These are phyloP conservation scores for Colletotrichum noveboracense DNA, from an alignment of 2,329 filamentous ascomycete genomes.

Conservation along the genomic window DNA sequence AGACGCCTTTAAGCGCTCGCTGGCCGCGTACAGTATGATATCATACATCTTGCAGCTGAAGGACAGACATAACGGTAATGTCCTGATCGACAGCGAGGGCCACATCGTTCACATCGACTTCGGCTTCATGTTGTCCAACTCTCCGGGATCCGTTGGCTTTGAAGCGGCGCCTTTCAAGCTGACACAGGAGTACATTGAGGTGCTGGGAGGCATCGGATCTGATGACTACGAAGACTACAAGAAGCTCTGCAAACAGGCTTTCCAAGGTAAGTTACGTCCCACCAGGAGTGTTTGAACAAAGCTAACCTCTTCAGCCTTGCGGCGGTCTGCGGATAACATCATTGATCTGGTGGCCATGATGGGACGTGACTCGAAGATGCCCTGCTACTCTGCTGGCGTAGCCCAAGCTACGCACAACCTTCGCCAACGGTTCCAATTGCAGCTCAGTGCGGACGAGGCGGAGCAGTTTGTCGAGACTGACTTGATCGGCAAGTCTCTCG, in stretches of 20 bases:
- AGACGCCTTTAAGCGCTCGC: conserved; percentile 80
- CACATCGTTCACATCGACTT: conserved; percentile 92
- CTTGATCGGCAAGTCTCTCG: conserved; percentile 79
- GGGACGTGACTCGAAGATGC: conserved; percentile 84
- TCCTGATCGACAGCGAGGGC: conserved; percentile 83
- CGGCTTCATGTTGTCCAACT: conserved; percentile 89
- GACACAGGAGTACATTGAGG: conserved; percentile 85
- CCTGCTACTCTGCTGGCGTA: conserved; percentile 80
- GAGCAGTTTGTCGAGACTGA: conserved; percentile 82
- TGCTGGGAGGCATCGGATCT: conserved; percentile 75
- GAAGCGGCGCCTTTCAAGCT: conserved; percentile 88
- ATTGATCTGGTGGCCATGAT: conserved; percentile 85
- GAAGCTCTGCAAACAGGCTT: conserved; percentile 80
- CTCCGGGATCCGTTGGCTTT: conserved; percentile 82
- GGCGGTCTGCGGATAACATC: conserved; percentile 79
- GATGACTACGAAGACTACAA: conserved; percentile 79
- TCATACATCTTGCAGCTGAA: conserved; percentile 85
- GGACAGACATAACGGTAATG: conserved; percentile 86
- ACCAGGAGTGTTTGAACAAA: background rate
- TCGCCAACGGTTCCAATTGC: conserved; percentile 78
- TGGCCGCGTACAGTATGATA: conserved; percentile 86
- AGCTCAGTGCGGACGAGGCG: conserved; percentile 82
- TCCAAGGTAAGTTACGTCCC: conserved; percentile 66
- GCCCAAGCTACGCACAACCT: conserved; percentile 72
- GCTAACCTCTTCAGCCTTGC: conserved; percentile 58